These are phyloP conservation scores for Serendipita sp. DNA, from an alignment of 768 basidiomycete species.

Conservation along the genomic window DNA sequence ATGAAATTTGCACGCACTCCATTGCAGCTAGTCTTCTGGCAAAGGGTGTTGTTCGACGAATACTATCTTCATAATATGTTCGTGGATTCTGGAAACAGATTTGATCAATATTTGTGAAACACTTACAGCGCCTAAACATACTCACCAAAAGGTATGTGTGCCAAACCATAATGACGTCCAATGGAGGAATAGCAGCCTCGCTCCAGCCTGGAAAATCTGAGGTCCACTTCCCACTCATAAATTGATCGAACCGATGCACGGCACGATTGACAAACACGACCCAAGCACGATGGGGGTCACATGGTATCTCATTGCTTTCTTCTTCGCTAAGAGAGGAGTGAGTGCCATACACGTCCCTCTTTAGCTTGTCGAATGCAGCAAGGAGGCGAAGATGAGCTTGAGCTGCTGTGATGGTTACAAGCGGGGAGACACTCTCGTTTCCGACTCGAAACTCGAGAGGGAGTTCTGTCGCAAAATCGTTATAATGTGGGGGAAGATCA, in stretches of 20 bases:
- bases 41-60: conserved; percentile 1
- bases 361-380: conserved; percentile 9
- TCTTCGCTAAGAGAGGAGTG: background rate
- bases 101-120: too few species aligned
- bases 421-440: background rate
- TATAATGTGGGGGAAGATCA: background rate
- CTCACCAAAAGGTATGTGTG: conserved; percentile 12
- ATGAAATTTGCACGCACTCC: background rate
- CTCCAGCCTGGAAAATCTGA: background rate
- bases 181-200: conserved; percentile 4
- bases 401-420: conserved; percentile 7
- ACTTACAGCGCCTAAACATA: background rate
- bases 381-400: conserved; percentile 10
- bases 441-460: conserved; percentile 2
- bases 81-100: background rate
- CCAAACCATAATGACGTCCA: conserved; percentile 14
- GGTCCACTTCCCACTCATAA: background rate
- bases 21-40: background rate
- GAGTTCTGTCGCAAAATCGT: background rate
- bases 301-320: background rate
- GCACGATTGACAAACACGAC: conserved; percentile 4
- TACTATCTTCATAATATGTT: background rate
- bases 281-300: background rate
- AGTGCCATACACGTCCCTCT: background rate
- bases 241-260: background rate